Base-by-base conservation (phyloP, 305 asterid species). In the Fraxinus velutina region DNA sequence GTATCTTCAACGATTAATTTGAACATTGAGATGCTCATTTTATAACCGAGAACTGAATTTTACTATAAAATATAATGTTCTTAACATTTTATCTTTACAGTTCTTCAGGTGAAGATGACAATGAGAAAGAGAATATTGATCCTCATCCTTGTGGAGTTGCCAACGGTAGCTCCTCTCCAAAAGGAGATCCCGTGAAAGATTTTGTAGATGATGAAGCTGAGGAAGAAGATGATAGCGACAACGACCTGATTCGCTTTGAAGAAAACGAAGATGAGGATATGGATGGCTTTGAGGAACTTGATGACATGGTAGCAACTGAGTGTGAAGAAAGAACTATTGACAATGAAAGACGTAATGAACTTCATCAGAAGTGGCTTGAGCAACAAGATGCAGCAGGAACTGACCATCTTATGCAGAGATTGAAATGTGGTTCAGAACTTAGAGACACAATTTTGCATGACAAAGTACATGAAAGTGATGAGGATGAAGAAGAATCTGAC, bases 371-470 rank as follows among this genome's bases (percentile, higher is more conserved):
- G 89, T 95, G 99, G 99, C 99, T 95, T 84, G 97, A 92, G 85
- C 98, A 92, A 83, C 98, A 93, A 89, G 99, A 95, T 91, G 98
- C 96, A 36, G 92, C 93, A n/a, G 98, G 98, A 88, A 95, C 99
- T 78, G 95, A 93, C 80, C 88, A 90, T 85, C 92, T 95, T 81
- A 82, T 95, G 86, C 96, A 93, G 87, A 89, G 86, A 86, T 82
- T 95, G 78, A 92, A 90, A 79, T 90, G 88, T 82, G 89, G 91
- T 62, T 80, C 89, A 2, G 88, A 83, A 81, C 86, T 89, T 66
- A 84, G 79, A 82, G 95, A 92, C 13, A 73, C 87, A 33, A 79
- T 85, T 57, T 85, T 88, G 83, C 80, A 62, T 19, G 92, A 79
- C 55, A 86, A 85, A 77, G 93, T 91, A 78, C 74, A 83, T 81